These are phyloP conservation scores for Aciculosporium take DNA, from an alignment of 2,329 filamentous ascomycete species.

Conservation along the genomic window DNA sequence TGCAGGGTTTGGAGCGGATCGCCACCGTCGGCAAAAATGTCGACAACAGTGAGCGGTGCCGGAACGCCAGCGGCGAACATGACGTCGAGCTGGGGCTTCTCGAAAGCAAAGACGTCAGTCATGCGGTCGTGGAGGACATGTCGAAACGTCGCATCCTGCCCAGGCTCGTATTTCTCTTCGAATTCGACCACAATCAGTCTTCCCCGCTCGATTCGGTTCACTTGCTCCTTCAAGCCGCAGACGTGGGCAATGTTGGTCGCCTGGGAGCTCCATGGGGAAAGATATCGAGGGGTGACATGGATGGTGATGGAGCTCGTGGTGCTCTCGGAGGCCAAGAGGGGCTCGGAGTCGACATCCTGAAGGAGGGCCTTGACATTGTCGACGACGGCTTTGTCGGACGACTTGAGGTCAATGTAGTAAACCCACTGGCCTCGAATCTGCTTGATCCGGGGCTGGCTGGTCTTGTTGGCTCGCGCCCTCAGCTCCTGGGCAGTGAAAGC, in stretches of 20 bases:
- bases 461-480: constrained; percentile 29
- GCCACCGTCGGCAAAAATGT: constrained; percentile 51
- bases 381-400: constrained; percentile 28
- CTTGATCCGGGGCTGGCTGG: constrained; percentile 28
- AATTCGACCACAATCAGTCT: constrained; percentile 59
- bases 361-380: constrained; percentile 33
- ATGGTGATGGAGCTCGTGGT: constrained; percentile 40
- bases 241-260: constrained; percentile 89
- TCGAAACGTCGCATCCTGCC: constrained; percentile 40
- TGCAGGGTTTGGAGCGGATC: constrained; percentile 59
- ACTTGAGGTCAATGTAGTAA: constrained; percentile 52
- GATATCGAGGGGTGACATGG: constrained; percentile 69
- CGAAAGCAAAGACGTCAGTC: constrained; percentile 67
- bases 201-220: constrained; percentile 75
- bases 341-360: constrained; percentile 21
- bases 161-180: constrained; percentile 27
- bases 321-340: constrained; percentile 14
- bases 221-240: constrained; percentile 59
- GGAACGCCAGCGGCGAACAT: constrained; percentile 64
- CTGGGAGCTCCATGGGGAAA: constrained; percentile 96
- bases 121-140: constrained; percentile 83
- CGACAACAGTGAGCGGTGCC: constrained; percentile 56
- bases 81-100: constrained; percentile 51
- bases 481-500: constrained; percentile 29
- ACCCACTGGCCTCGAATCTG: constrained; percentile 40